Evolutionary conservation across 345 rosid species (phyloP).

Genomic region (Carallia brachiata): DNA sequence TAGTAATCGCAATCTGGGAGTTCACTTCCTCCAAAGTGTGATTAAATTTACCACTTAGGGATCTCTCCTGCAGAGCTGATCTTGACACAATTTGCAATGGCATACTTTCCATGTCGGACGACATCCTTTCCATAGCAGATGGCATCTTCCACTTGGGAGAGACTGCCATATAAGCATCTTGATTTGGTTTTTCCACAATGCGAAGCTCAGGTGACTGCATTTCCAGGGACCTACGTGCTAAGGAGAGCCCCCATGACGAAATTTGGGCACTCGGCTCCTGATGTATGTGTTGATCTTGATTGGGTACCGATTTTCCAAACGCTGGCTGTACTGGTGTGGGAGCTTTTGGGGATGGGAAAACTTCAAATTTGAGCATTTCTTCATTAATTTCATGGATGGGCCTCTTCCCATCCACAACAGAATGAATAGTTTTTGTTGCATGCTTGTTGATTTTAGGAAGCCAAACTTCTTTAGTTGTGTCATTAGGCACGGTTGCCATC

Average conservation of each 20-base stretch:
- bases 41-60: conserved; percentile 27
- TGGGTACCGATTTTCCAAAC: conserved; percentile 29
- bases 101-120: conserved; percentile 32
- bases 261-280: conserved; percentile 26
- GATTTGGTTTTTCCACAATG: conserved; percentile 34
- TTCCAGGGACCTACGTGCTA: conserved; percentile 38
- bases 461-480: conserved; percentile 35
- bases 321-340: conserved; percentile 25
- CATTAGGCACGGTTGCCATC: conserved; percentile 27
- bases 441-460: conserved; percentile 26
- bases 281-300: conserved; percentile 32
- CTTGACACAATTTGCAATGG: conserved; percentile 35
- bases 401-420: conserved; percentile 31
- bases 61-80: conserved; percentile 38
- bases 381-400: conserved; percentile 34
- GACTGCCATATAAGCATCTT: conserved; percentile 22
- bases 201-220: conserved; percentile 31
- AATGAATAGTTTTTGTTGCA: conserved; percentile 27
- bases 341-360: conserved; percentile 38
- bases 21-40: conserved; percentile 23
- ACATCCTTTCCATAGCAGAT: conserved; percentile 34
- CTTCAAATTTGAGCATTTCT: conserved; percentile 44
- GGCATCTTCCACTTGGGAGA: conserved; percentile 34
- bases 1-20: conserved; percentile 25
- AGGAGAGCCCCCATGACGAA: conserved; percentile 37